phyloP scores from a whole-genome alignment of 495 filamentous ascomycete genomes.

The Alectoria sarmentosa region DNA sequence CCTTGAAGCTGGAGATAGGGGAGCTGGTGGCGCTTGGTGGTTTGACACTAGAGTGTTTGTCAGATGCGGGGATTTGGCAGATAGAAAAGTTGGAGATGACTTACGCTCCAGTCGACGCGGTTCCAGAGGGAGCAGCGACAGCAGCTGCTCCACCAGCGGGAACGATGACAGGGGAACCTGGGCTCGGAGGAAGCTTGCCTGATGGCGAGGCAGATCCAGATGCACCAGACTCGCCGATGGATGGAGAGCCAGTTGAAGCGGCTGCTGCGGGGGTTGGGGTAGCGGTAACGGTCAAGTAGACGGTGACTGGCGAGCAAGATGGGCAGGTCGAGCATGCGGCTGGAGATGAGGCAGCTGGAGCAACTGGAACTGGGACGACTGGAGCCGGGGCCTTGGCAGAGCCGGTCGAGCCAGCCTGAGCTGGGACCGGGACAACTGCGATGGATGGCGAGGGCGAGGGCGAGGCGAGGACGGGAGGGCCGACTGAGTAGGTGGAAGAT shows the following conservation, averaged over 20 bases:
- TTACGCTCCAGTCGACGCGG: slow-evolving; percentile 13
- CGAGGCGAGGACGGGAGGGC: slow-evolving; percentile 18
- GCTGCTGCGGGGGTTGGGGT: slow-evolving; percentile 19
- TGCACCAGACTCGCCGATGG: slow-evolving; percentile 15
- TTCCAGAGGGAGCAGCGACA: slow-evolving; percentile 3
- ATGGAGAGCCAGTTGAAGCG: slow-evolving; percentile 20
- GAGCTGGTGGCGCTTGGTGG: slow-evolving; percentile 18
- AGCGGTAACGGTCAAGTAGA: slow-evolving; percentile 22
- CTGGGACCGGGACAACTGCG: slow-evolving; percentile 3
- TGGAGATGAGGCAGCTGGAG: neutral
- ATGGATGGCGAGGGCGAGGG: slow-evolving; percentile 7
- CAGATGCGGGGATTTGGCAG: slow-evolving; percentile 3
- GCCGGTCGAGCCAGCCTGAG: slow-evolving; percentile 23
- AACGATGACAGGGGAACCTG: slow-evolving; percentile 18
- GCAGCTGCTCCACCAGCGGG: neutral
- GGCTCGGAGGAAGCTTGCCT: slow-evolving; percentile 21
- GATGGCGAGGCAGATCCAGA: neutral
- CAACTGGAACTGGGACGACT: neutral
- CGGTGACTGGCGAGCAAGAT: slow-evolving; percentile 21
- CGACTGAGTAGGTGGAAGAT: slow-evolving; percentile 13
- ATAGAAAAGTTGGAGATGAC: neutral
- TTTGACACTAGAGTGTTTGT: slow-evolving; percentile 24
- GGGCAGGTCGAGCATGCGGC: slow-evolving; percentile 14
- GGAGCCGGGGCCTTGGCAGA: slow-evolving; percentile 11
- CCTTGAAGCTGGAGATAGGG: slow-evolving; percentile 39